Conservation (phyloP, 2,329 filamentous ascomycete genomes). For the Microsporum ferrugineum region DNA sequence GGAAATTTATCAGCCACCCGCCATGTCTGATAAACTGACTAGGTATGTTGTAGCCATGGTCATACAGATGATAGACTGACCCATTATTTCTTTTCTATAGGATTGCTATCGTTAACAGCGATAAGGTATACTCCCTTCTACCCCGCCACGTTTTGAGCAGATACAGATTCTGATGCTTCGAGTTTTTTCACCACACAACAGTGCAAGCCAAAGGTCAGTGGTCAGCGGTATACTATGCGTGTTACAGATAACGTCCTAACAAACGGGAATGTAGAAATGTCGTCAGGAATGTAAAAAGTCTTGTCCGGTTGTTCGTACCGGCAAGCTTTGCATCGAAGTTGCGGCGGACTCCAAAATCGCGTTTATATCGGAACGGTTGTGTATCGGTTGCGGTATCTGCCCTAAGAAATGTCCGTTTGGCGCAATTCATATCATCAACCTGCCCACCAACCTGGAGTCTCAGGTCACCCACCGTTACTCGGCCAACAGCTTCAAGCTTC, state of each 20-base stretch:
- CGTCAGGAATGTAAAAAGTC: constrained; percentile 99
- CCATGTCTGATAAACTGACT: constrained; percentile 88
- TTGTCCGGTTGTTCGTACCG: constrained; percentile 91
- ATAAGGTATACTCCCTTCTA: constrained; percentile 60
- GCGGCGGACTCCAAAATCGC: constrained; percentile 78
- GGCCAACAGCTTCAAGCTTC: constrained; percentile 98
- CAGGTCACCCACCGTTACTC: constrained; percentile 98
- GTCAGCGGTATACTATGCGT: not conserved
- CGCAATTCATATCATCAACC: constrained; percentile 99
- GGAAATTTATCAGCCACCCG: constrained; percentile 21
- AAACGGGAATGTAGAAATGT: constrained; percentile 60
- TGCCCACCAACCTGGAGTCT: constrained; percentile 97
- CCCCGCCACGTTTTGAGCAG: constrained; percentile 16
- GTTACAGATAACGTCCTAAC: not conserved
- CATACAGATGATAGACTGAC: constrained; percentile 11
- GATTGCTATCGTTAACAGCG: constrained; percentile 96
- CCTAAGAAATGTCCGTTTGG: constrained; percentile 98
- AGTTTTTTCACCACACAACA: constrained; percentile 28
- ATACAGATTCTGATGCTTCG: not conserved
- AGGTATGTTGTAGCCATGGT: constrained; percentile 50
- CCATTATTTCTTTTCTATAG: constrained; percentile 37
- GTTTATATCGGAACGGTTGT: constrained; percentile 92
- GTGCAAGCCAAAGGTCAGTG: constrained; percentile 74
- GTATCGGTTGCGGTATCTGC: constrained; percentile 98
- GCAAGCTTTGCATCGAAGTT: constrained; percentile 97